A percentile compares a stretch with the other conserved stretches of the same genome.
Conservation (phyloP, 1,284 basidiomycete genomes). For the Apiotrichum mycotoxinovorans region DNA sequence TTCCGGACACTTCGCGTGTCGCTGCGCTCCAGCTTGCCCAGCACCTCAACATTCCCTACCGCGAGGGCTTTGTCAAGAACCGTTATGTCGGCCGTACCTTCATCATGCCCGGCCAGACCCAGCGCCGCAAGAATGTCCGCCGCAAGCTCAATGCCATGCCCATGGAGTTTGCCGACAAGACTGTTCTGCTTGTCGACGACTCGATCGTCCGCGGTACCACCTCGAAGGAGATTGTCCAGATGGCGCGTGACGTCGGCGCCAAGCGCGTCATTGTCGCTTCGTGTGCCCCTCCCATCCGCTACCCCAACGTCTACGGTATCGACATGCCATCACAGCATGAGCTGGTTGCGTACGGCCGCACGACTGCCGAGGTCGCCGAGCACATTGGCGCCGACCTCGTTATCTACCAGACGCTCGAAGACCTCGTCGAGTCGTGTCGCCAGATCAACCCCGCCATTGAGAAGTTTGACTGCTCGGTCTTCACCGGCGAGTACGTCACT, state of each 20-base stretch:
- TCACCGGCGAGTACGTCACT: constrained; percentile 94
- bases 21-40: constrained; percentile 95
- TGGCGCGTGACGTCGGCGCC: constrained; percentile 99
- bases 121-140: constrained; percentile 83
- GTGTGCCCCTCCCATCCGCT: constrained; percentile 74
- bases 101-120: constrained; percentile 96
- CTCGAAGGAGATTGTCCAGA: constrained; percentile 97
- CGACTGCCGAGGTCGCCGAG: constrained; percentile 69
- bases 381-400: constrained; percentile 94
- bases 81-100: constrained; percentile 97
- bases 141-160: constrained; percentile 99
- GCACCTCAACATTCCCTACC: constrained; percentile 82
- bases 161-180: constrained; percentile 90
- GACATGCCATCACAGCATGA: constrained; percentile 97
- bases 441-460: constrained; percentile 77
- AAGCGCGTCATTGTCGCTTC: constrained; percentile 95
- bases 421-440: constrained; percentile 82
- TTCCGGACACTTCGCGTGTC: constrained; percentile 94
- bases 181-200: constrained; percentile 94
- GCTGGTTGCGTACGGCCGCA: constrained; percentile 84
- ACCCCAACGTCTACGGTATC: constrained; percentile 97
- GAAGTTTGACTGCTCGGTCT: constrained; percentile 94
- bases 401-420: constrained; percentile 93
- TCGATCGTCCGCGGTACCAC: constrained; percentile 99
- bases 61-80: constrained; percentile 99